Base-by-base conservation (phyloP, 345 rosid species). In the Gossypium raimondii region DNA sequence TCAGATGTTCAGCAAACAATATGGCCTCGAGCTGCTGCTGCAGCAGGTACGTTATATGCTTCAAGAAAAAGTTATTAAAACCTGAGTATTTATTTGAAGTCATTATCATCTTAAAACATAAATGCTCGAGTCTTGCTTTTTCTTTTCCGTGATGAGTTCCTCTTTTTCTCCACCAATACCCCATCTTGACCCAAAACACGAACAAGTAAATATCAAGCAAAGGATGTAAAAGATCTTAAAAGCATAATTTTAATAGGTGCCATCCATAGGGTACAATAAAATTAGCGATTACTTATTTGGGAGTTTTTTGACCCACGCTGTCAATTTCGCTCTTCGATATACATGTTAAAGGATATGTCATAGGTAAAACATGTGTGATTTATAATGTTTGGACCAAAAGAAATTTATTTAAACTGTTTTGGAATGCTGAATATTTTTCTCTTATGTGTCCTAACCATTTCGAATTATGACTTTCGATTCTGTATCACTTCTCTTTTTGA, bases 1-100 rank as follows among this genome's bases (percentile, higher is more conserved):
- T 95, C 99, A 3, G 85, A 82, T 77, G 85, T 95, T 67, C 72
- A 67, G 56, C 72, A 67, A 48, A 67, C 72, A 9, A 48, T 67
- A 67, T 67, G 72, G 72, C 72, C 72, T 67, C 72, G 56, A 67
- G 72, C 72, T 47, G 44, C 72, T 14, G 72, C 58, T 6, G 72
- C 72, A 0, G 58, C 72, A 50, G 58, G 58, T 68, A 25, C 2
- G 41, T 48, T 14, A 48, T 24, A 47, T 14, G 72, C 41, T 47
- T 67, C 17, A 7, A 47, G 53, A 20, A 29, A 34, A 27, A 67
- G 29, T 22, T 18, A 18, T n/a, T 56, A 18, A n/a, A n/a, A 18
- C 60, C 1, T 2, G 24, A 56, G 60, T 18, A 56, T 18, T 56
- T 56, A 56, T 18, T 56, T 20, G 27, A 66, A 16, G 7, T 20